Conservation (phyloP, 345 rosid species). For the Citrus glauca region DNA sequence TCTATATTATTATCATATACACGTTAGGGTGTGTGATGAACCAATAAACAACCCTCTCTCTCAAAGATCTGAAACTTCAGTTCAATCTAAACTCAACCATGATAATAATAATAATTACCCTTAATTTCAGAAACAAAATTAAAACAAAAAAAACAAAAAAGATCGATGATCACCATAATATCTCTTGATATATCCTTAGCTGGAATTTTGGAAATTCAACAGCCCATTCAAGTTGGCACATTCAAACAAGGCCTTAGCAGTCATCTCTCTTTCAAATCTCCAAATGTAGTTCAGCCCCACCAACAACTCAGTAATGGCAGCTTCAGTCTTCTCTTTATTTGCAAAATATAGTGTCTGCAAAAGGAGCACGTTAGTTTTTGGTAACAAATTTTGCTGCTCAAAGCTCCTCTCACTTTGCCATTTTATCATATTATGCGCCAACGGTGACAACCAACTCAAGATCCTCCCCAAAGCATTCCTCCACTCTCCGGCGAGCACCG, state of each 20-base stretch:
- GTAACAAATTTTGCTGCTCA: slow-evolving; percentile 59
- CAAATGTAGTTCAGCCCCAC: slow-evolving; percentile 95
- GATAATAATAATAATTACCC: neutral
- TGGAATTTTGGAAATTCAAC: slow-evolving; percentile 33
- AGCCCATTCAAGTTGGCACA: slow-evolving; percentile 40
- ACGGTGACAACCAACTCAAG: slow-evolving; percentile 76
- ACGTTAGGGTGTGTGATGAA: slow-evolving; percentile 19
- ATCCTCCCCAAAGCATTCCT: slow-evolving; percentile 71
- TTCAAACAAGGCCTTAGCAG: slow-evolving; percentile 77
- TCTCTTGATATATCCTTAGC: slow-evolving; percentile 5
- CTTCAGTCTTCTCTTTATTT: slow-evolving; percentile 80
- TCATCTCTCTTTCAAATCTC: slow-evolving; percentile 97
- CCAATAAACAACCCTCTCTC: slow-evolving; percentile 19
- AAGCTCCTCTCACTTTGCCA: slow-evolving; percentile 98
- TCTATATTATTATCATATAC: slow-evolving; percentile 19
- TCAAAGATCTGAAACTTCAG: slow-evolving; percentile 25
- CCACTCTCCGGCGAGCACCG: slow-evolving; percentile 82
- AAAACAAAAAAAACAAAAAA: slow-evolving; percentile 6
- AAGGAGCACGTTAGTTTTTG: slow-evolving; percentile 57
- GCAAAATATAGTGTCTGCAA: slow-evolving; percentile 81
- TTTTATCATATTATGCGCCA: slow-evolving; percentile 94
- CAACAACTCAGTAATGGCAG: slow-evolving; percentile 86
- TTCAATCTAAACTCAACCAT: slow-evolving; percentile 34
- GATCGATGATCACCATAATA: neutral
- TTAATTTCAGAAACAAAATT: slow-evolving; percentile 17